Base-by-base conservation (phyloP, 2,329 filamentous ascomycete genomes). In the Bimuria novae-zelandiae region DNA sequence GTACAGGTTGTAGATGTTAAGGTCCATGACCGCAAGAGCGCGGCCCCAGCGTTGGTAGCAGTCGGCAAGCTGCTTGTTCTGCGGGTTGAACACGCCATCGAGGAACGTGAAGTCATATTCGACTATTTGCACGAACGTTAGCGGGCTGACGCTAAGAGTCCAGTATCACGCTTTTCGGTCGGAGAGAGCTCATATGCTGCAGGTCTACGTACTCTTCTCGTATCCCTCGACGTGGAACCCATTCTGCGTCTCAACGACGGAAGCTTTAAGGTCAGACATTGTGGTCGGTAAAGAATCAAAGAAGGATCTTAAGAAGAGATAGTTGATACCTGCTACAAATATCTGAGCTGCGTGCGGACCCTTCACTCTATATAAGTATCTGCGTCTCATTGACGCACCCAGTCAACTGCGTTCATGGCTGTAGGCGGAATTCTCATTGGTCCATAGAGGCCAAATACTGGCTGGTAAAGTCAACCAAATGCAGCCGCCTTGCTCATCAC, bases 101-200 rank as follows among this genome's bases (percentile, higher is more conserved):
- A 89, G 80, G 73, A 90, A 89, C 49, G 84, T 84, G 71, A 90
- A 90, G 73, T 89, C 86, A 69, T 89, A 89, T 66, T 88, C 83
- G 67, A 89, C 43, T 46, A 19, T 12, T 25, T 8, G 14, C 14
- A 12, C 16, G 14, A 5, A n/a, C 2, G 21, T 46, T 10, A 46
- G 43, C n/a, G 17, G 27, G 33, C 5, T n/a, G 33, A 10, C 11
- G 19, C 37, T 12, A 10, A n/a, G n/a, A n/a, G n/a, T n/a, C n/a
- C n/a, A n/a, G n/a, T n/a, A n/a, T n/a, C n/a, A n/a, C n/a, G n/a
- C n/a, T n/a, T n/a, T n/a, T n/a, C n/a, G n/a, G n/a, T n/a, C n/a
- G n/a, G n/a, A n/a, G n/a, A n/a, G n/a, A n/a, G n/a, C 33, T 36
- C 16, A 6, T 19, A 22, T 32, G 16, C 19, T 19, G 21, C 14